Evolutionary conservation across 139 green algal species (phyloP), one percentile per base, ranked within the genome.

Genomic region (Chlorella sorokiniana): DNA sequence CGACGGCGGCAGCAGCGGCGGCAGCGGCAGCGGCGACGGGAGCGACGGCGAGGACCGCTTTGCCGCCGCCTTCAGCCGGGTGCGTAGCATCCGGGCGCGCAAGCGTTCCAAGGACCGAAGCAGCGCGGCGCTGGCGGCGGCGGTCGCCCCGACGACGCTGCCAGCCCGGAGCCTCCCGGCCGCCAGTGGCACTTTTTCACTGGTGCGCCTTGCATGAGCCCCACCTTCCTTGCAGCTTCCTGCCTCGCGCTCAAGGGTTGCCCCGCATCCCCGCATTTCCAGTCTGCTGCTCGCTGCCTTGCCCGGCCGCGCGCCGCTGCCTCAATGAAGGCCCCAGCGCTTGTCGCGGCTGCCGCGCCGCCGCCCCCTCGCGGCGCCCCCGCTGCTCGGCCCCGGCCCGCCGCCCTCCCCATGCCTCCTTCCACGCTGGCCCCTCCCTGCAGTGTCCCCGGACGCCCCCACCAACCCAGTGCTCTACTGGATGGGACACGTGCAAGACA

Each of bases 381-480:
- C n/a, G n/a, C n/a, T 68, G 10, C 68, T 14, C 68, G 2, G 23
- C 14, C 45, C 31, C n/a, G 10, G 31, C n/a, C 71, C 71, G 38
- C 73, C 54, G 16, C 11, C 35, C 73, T 10, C n/a, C 31, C 76
- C 9, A 8, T 8, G 31, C 44, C 11, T 45, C 1, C 25, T 38
- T 16, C 45, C 25, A 65, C 45, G 7, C 14, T 52, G 29, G 45
- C 1, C 33, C 27, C 14, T 52, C 0, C 9, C 51, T 75, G 67
- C 79, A 84, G 79, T 95, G 22, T 90, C 84, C n/a, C 86, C 91
- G 35, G 86, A 93, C 82, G 87, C 89, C 8, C 88, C 92, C 69
- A 87, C 87, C 72, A 91, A 95, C 84, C 87, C 92, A 14, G 85
- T 94, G 62, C 70, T 92, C 44, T 91, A 91, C 76, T 94, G 87